Conservation (phyloP, 1,284 basidiomycete species). For the Melanopsichium pennsylvanicum region DNA sequence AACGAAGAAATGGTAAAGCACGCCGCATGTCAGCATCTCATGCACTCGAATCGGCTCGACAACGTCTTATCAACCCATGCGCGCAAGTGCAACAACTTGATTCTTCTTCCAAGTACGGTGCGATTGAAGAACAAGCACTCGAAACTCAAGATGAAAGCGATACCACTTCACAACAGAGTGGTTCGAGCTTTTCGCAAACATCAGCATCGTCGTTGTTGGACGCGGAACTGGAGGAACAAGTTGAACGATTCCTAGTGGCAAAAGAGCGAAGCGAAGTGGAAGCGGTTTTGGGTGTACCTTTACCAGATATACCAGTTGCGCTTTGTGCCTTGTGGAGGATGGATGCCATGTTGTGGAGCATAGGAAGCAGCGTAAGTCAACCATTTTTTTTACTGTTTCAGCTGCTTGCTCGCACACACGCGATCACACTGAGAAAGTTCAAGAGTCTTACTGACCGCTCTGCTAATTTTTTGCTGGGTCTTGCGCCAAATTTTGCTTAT, state of each 20-base stretch:
- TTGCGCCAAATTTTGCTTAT: too few species aligned
- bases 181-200: conserved; percentile 14
- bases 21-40: conserved; percentile 31
- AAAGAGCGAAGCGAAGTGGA: conserved; percentile 55
- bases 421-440: too few species aligned
- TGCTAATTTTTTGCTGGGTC: too few species aligned
- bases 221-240: conserved; percentile 39
- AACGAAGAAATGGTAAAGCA: conserved; percentile 25
- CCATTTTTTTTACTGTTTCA: too few species aligned
- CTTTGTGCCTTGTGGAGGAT: conserved; percentile 58
- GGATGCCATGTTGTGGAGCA: conserved; percentile 60
- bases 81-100: too few species aligned
- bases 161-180: neutral
- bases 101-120: too few species aligned
- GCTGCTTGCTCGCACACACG: too few species aligned
- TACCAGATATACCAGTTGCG: conserved; percentile 52
- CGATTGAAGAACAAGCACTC: conserved; percentile 17
- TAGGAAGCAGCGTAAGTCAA: conserved; percentile 50
- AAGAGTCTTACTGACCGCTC: too few species aligned
- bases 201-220: conserved; percentile 33
- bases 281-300: conserved; percentile 50
- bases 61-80: conserved; percentile 37
- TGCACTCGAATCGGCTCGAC: conserved; percentile 38
- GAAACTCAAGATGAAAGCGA: conserved; percentile 7
- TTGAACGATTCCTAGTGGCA: conserved; percentile 41